These are phyloP conservation scores for Brettanomyces anomalus DNA, from an alignment of 805 yeast species.

Conservation along the genomic window DNA sequence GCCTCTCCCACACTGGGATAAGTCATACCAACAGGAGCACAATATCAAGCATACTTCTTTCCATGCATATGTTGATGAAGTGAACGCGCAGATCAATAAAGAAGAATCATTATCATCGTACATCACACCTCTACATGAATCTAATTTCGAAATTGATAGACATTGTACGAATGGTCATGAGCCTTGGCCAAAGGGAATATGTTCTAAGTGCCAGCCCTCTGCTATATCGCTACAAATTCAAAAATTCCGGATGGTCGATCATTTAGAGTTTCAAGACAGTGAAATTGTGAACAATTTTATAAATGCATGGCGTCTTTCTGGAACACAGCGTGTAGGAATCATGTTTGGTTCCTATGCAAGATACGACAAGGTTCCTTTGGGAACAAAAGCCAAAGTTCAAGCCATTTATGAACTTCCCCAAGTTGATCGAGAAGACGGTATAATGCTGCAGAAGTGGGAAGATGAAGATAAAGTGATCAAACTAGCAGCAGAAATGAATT, in stretches of 20 bases:
- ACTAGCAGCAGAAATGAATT: slow-evolving; percentile 50
- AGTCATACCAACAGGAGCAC: slow-evolving; percentile 59
- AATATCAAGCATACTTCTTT: slow-evolving; percentile 83
- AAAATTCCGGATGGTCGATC: slow-evolving; percentile 91
- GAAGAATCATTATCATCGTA: slow-evolving; percentile 53
- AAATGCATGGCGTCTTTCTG: slow-evolving; percentile 86
- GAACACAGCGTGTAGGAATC: slow-evolving; percentile 78
- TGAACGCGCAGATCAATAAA: slow-evolving; percentile 60
- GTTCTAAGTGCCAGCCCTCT: slow-evolving; percentile 95
- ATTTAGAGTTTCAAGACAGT: slow-evolving; percentile 80
- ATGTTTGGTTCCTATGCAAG: slow-evolving; percentile 73
- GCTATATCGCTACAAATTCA: slow-evolving; percentile 91
- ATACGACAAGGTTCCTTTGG: slow-evolving; percentile 82
- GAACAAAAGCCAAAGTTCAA: slow-evolving; percentile 88
- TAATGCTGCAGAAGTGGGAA: slow-evolving; percentile 49
- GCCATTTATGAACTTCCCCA: slow-evolving; percentile 94
- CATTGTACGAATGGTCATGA: slow-evolving; percentile 74
- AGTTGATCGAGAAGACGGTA: slow-evolving; percentile 75
- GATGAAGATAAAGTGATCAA: slow-evolving; percentile 43
- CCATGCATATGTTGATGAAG: slow-evolving; percentile 70
- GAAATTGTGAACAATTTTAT: slow-evolving; percentile 72
- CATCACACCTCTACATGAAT: slow-evolving; percentile 70
- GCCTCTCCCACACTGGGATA: slow-evolving; percentile 94
- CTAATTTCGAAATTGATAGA: slow-evolving; percentile 54
- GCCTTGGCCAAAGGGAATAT: slow-evolving; percentile 92